These are phyloP conservation scores for Lasiodiplodia gonubiensis DNA, from an alignment of 2,329 filamentous ascomycete genomes.

Conservation along the genomic window DNA sequence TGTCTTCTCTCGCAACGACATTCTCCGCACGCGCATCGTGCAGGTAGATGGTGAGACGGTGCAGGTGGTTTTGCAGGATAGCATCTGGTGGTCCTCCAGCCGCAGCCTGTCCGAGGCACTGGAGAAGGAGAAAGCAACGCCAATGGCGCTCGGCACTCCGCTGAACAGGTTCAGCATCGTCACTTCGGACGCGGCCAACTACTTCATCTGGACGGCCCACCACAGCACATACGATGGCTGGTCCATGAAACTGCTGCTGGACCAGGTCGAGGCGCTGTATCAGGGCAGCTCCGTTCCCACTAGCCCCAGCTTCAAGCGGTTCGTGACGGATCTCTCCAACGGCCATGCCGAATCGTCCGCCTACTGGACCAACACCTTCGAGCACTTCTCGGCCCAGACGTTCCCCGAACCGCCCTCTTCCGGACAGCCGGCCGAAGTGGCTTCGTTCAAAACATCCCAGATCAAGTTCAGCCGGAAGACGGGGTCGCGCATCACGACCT, in stretches of 20 bases:
- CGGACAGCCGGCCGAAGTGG: slow-evolving; percentile 28
- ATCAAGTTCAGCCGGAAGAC: slow-evolving; percentile 39
- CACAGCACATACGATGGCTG: slow-evolving; percentile 51
- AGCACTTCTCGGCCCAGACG: slow-evolving; percentile 37
- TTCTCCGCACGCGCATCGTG: slow-evolving; percentile 54
- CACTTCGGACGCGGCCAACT: slow-evolving; percentile 31
- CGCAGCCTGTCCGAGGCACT: slow-evolving; percentile 31
- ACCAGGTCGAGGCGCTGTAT: slow-evolving; percentile 40
- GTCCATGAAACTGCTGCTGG: slow-evolving; percentile 40
- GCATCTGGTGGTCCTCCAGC: slow-evolving; percentile 31
- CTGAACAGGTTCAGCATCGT: slow-evolving; percentile 34
- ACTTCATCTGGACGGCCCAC: slow-evolving; percentile 48
- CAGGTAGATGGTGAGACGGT: slow-evolving; percentile 40
- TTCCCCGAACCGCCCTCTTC: slow-evolving; percentile 44
- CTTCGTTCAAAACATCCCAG: no score
- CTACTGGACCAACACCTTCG: slow-evolving; percentile 41
- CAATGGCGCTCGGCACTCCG: neutral
- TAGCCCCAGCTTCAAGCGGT: no score
- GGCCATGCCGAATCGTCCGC: slow-evolving; percentile 33
- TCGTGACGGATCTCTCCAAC: slow-evolving; percentile 35
- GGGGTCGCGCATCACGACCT: slow-evolving; percentile 37
- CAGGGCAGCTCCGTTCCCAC: no score
- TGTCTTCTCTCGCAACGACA: slow-evolving; percentile 49
- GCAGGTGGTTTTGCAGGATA: slow-evolving; percentile 41
- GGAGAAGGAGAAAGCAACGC: slow-evolving; percentile 32